These are phyloP conservation scores for Picochlorum sp. DNA, from an alignment of 139 green algal species.

Conservation along the genomic window DNA sequence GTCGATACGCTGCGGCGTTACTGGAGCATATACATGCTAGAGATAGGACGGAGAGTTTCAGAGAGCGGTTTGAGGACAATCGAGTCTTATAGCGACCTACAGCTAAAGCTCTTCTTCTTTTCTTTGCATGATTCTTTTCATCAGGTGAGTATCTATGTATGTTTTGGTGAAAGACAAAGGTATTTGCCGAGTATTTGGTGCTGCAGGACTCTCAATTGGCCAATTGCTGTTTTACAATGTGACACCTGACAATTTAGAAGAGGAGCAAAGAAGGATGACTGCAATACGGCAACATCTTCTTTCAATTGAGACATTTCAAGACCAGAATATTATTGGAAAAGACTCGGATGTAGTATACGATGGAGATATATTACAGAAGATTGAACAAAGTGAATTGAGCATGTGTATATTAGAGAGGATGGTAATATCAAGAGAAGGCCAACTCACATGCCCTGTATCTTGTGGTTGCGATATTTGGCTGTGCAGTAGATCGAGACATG, in stretches of 20 bases:
- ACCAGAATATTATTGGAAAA: no score
- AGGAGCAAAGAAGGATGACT: not conserved
- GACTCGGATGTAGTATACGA: no score
- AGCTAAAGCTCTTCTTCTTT: constrained; percentile 6
- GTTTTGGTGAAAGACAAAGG: not conserved
- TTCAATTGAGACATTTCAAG: not conserved
- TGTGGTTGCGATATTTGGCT: not conserved
- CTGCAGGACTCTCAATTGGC: not conserved
- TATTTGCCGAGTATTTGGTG: not conserved
- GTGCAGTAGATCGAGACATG: not conserved
- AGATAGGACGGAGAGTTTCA: not conserved
- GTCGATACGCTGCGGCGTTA: constrained; percentile 7
- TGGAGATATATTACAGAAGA: no score
- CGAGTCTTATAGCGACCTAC: constrained; percentile 1
- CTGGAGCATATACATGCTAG: constrained; percentile 7
- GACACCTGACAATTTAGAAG: not conserved
- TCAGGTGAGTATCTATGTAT: not conserved
- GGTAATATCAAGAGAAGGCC: not conserved
- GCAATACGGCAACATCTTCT: not conserved
- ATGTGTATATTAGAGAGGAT: not conserved
- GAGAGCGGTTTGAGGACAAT: not conserved
- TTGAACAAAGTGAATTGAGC: not conserved
- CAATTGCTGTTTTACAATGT: constrained; percentile 10
- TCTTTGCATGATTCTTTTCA: not conserved
- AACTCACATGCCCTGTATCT: constrained; percentile 2